Evolutionary conservation across 2,329 filamentous ascomycete genomes (phyloP).

Genomic region (Fusarium sp.): DNA sequence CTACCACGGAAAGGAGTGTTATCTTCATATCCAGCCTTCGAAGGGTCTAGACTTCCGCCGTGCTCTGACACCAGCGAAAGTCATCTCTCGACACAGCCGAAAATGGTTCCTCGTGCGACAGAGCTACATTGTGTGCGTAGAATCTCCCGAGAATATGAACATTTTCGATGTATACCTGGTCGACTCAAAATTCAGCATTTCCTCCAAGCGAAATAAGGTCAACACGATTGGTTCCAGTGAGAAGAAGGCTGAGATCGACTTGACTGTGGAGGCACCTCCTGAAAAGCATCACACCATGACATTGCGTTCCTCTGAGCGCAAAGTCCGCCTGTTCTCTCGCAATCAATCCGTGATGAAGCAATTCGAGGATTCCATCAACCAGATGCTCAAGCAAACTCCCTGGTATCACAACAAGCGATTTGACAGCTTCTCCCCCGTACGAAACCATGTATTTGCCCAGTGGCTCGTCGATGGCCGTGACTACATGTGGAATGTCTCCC

Average conservation of each 20-base stretch:
- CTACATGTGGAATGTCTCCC: slow-evolving; percentile 99
- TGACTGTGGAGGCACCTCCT: slow-evolving; percentile 51
- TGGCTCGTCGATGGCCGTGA: slow-evolving; percentile 97
- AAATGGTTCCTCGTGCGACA: slow-evolving; percentile 99
- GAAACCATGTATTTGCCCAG: slow-evolving; percentile 87
- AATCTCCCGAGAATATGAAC: slow-evolving; percentile 98
- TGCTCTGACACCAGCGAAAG: slow-evolving; percentile 79
- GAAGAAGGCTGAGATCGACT: slow-evolving; percentile 62
- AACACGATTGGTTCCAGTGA: slow-evolving; percentile 68
- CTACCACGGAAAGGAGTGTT: slow-evolving; percentile 98
- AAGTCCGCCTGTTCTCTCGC: slow-evolving; percentile 88
- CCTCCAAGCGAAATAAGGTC: slow-evolving; percentile 74
- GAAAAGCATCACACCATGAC: slow-evolving; percentile 85
- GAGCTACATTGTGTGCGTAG: slow-evolving; percentile 98
- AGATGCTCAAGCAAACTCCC: slow-evolving; percentile 83
- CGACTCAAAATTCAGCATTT: slow-evolving; percentile 85
- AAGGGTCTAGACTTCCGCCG: slow-evolving; percentile 89
- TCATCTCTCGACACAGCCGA: slow-evolving; percentile 84
- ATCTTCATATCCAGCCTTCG: slow-evolving; percentile 88
- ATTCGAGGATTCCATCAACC: slow-evolving; percentile 91
- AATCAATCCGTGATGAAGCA: slow-evolving; percentile 91
- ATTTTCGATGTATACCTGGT: slow-evolving; percentile 99
- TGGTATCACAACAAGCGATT: slow-evolving; percentile 91
- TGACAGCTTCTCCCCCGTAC: slow-evolving; percentile 91
- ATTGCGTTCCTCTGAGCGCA: slow-evolving; percentile 90